Base-by-base conservation (phyloP, 495 filamentous ascomycete species). In the Penicillium parvum region DNA sequence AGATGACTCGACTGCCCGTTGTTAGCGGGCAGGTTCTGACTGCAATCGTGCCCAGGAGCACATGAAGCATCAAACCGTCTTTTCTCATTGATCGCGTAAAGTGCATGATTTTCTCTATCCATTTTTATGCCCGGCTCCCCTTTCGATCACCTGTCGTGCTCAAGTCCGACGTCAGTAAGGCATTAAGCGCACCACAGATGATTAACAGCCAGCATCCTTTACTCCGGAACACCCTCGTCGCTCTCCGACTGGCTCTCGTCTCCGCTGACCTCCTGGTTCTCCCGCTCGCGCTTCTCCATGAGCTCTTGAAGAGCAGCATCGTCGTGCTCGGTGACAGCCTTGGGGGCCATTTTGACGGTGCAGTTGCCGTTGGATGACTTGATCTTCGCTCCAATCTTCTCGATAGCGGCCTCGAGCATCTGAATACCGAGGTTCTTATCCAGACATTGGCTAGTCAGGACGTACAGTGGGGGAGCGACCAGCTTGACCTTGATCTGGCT, bases 231-330 rank as follows among this genome's bases (percentile, higher is more conserved):
- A 48, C 73, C 78, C 55, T 96, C 92, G 58, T 96, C 92, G 53
- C 85, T 91, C 66, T 92, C 90, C 54, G 86, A 92, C 66, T 86
- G 76, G 64, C 85, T 88, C 75, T 97, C 94, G 61, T 98, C 92
- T 34, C 92, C 92, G 60, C 88, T 94, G 43, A 98, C 87, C 65
- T 96, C 87, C 64, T 83, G 84, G 71, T 97, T 97, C 79, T 98
- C 92, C 47, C 90, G 83, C 75, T 95, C 92, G 49, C 89, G 82
- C 82, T 96, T 97, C 74, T 97, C 92, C 92, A 98, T 98, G 45
- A 98, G 75, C 32, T 91, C 94, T 66, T 95, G 86, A 52, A 98
- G 72, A 60, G 95, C 89, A 17, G 91, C 92, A 68, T 98, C 92
- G 60, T 98, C 92, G 54, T 88, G 91, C 77, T 97, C 92, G 4